Conservation (phyloP, 2,329 filamentous ascomycete genomes). For the Monilinia fructicola region DNA sequence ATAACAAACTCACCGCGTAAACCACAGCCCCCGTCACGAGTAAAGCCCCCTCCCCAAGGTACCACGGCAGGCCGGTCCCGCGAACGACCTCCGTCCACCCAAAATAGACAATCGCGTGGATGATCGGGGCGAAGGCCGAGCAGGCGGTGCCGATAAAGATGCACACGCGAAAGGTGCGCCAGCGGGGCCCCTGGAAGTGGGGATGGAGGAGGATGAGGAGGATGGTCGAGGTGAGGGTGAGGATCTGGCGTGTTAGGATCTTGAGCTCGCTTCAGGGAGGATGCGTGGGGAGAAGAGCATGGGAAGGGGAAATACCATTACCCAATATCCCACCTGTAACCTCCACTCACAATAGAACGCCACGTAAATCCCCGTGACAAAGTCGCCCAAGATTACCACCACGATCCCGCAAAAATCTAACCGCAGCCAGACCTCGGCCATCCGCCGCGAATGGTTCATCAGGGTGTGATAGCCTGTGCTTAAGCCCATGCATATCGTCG, state of each 20-base stretch:
- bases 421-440: constrained; percentile 5
- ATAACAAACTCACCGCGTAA: constrained; percentile 23
- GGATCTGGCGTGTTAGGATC: neutral
- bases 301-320: neutral
- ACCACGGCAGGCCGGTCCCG: constrained; percentile 29
- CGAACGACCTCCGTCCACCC: constrained; percentile 10
- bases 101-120: constrained; percentile 22
- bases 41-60: constrained; percentile 28
- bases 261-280: neutral
- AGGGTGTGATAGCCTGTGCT: constrained; percentile 18
- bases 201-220: constrained; percentile 16
- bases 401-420: constrained; percentile 23
- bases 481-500: constrained; percentile 6
- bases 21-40: constrained; percentile 20
- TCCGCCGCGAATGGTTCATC: constrained; percentile 18
- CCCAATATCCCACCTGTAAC: constrained; percentile 17
- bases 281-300: neutral
- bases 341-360: constrained; percentile 22
- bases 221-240: neutral
- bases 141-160: constrained; percentile 14
- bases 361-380: constrained; percentile 14
- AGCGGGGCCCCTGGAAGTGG: constrained; percentile 14
- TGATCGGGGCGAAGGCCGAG: constrained; percentile 17
- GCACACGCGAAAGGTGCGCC: constrained; percentile 16
- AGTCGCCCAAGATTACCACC: constrained; percentile 18